phyloP scores from a whole-genome alignment of 495 filamentous ascomycete genomes.

The Daldinia loculata region DNA sequence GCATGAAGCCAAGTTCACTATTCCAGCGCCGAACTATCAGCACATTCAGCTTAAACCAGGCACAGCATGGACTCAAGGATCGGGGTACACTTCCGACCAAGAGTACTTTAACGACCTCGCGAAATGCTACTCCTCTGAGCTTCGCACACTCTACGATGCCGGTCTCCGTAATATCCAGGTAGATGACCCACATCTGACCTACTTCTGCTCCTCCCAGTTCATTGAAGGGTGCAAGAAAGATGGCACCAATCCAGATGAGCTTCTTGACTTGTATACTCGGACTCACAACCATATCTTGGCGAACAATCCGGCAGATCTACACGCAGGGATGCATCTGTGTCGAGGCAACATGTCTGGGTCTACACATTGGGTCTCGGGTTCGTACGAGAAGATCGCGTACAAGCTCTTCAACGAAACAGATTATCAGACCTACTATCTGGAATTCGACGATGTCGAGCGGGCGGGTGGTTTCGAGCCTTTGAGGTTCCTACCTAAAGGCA shows the following conservation, averaged over 20 bases:
- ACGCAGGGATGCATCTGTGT: conserved; percentile 79
- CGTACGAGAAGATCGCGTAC: conserved; percentile 79
- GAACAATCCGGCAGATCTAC: conserved; percentile 68
- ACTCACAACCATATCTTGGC: conserved; percentile 78
- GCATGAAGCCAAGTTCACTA: conserved; percentile 73
- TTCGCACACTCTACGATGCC: conserved; percentile 74
- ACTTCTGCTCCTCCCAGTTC: conserved; percentile 82
- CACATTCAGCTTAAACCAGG: conserved; percentile 76
- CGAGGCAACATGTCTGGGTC: conserved; percentile 81
- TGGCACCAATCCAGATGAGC: conserved; percentile 66
- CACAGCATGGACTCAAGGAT: conserved; percentile 68
- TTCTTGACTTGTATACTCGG: conserved; percentile 75
- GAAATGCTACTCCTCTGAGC: conserved; percentile 71
- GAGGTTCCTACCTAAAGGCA: conserved; percentile 71
- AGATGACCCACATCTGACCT: conserved; percentile 77
- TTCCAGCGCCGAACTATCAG: conserved; percentile 75
- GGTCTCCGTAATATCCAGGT: conserved; percentile 78
- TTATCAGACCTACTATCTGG: conserved; percentile 82
- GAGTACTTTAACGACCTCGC: conserved; percentile 80
- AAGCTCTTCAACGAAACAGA: conserved; percentile 80
- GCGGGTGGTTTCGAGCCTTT: conserved; percentile 83
- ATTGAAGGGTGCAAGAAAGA: conserved; percentile 68
- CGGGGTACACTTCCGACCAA: conserved; percentile 69
- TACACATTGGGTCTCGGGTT: conserved; percentile 79
- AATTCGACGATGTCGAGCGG: conserved; percentile 80